Conservation (phyloP, 1,284 basidiomycete species). For the Naganishia sp. region DNA sequence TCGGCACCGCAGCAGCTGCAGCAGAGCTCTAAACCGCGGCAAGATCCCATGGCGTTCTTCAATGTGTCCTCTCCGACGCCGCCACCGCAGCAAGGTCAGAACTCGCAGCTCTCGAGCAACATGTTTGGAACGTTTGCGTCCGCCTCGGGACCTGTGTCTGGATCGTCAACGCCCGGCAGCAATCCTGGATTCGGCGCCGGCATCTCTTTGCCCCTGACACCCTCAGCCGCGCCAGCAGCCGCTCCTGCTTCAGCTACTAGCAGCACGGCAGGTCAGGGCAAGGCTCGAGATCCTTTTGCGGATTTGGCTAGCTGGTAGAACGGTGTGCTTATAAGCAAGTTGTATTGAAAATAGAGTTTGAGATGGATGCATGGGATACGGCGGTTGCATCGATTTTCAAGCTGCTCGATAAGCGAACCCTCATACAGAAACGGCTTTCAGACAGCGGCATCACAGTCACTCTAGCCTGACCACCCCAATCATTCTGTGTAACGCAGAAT, state of each 20-base stretch:
- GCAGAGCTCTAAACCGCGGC: conserved; percentile 32
- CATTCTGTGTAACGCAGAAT: too few species aligned
- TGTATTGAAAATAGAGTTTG: conserved; percentile 12
- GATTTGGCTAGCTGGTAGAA: conserved; percentile 43
- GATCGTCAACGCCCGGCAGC: conserved; percentile 23
- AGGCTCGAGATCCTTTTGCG: conserved; percentile 50
- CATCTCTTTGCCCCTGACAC: conserved; percentile 32
- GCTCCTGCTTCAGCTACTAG: conserved; percentile 16
- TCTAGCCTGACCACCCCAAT: too few species aligned
- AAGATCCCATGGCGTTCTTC: conserved; percentile 53
- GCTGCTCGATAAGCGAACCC: too few species aligned
- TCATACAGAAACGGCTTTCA: background rate
- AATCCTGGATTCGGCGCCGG: conserved; percentile 30
- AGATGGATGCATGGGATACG: background rate
- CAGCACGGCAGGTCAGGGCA: conserved; percentile 29
- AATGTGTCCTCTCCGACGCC: conserved; percentile 36
- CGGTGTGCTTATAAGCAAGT: background rate
- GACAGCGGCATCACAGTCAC: too few species aligned
- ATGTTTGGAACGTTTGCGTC: conserved; percentile 33
- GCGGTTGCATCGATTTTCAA: too few species aligned
- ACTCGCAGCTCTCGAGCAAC: conserved; percentile 1
- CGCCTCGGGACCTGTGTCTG: conserved; percentile 23
- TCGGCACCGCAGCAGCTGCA: conserved; percentile 30
- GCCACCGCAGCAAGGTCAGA: conserved; percentile 25
- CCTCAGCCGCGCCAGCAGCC: conserved; percentile 29